Evolutionary conservation across 164 flowering plant genomes (phyloP), one percentile per base, ranked within the genome.

Genomic region (Tinospora cordifolia): DNA sequence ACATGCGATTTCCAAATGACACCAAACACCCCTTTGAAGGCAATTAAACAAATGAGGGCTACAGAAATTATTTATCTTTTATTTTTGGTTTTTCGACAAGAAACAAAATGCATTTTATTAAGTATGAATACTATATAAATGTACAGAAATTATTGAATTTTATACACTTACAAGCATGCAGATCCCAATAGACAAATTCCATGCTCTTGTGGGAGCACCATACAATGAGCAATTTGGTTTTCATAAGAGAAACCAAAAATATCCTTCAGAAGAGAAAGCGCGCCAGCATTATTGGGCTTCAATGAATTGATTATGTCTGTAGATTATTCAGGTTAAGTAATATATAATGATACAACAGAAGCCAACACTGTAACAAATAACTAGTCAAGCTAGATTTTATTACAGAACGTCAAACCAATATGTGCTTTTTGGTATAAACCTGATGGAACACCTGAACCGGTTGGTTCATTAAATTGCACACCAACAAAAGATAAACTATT

Each of bases 111-210:
- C n/a, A n/a, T n/a, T n/a, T n/a, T n/a, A n/a, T n/a, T n/a, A n/a
- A n/a, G n/a, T n/a, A n/a, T n/a, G n/a, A n/a, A n/a, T n/a, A n/a
- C n/a, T n/a, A n/a, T n/a, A n/a, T n/a, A n/a, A n/a, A n/a, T n/a
- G n/a, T n/a, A n/a, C n/a, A n/a, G n/a, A n/a, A n/a, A n/a, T n/a
- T n/a, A n/a, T n/a, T n/a, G n/a, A n/a, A n/a, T n/a, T n/a, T n/a
- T n/a, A n/a, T n/a, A n/a, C 46, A 81, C 97, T 89, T 82, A 91
- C 97, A 83, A 71, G 81, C 93, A 88, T 24, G 81, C 47, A 73
- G 86, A 84, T 65, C 75, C 76, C 65, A 15, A 58, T 44, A 39
- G 67, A 81, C 82, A 86, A 70, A 60, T 44, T 12, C 62, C 71
- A 44, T 24, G 74, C n/a, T 71, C 73, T 44, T 79, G 79, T 49